Conservation (phyloP, 768 basidiomycete species). For the Boletus tylopilopsis region DNA sequence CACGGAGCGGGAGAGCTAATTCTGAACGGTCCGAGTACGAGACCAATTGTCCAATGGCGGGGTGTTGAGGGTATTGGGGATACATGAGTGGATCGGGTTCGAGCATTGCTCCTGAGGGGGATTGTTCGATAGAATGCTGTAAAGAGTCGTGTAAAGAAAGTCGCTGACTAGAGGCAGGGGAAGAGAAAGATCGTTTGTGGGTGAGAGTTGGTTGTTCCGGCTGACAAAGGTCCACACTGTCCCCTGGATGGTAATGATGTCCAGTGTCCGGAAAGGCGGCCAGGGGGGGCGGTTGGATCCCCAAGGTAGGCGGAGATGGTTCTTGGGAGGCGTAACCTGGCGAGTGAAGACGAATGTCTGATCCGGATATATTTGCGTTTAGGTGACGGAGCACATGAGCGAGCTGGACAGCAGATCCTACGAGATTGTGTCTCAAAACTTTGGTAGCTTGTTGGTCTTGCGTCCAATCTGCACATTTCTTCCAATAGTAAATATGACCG, state of each 20-base stretch:
- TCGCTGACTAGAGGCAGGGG: conserved; percentile 7
- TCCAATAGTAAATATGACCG: conserved; percentile 47
- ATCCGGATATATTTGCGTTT: conserved; percentile 28
- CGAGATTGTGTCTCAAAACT: conserved; percentile 59
- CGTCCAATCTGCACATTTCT: conserved; percentile 71
- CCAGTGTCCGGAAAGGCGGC: conserved; percentile 26
- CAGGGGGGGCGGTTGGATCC: conserved; percentile 40
- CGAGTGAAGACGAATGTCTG: conserved; percentile 36
- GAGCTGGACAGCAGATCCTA: conserved; percentile 61
- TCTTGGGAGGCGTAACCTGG: conserved; percentile 35
- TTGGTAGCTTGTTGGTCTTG: conserved; percentile 65
- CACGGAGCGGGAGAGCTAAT: conserved; percentile 7
- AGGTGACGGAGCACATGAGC: conserved; percentile 51
- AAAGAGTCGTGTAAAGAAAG: conserved; percentile 9
- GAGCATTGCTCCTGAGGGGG: conserved; percentile 3
- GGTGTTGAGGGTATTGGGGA: conserved; percentile 14
- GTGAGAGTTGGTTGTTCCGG: conserved; percentile 16
- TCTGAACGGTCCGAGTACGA: conserved; percentile 17
- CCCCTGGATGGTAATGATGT: conserved; percentile 30
- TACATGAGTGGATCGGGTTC: conserved; percentile 12
- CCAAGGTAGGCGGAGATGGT: conserved; percentile 30
- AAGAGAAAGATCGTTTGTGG: conserved; percentile 32
- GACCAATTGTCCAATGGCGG: conserved; percentile 8
- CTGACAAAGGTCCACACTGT: conserved; percentile 16
- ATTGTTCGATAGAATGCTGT: conserved; percentile 8